These are phyloP conservation scores for Neltuma alba DNA, from an alignment of 306 rosid genomes.

Conservation along the genomic window DNA sequence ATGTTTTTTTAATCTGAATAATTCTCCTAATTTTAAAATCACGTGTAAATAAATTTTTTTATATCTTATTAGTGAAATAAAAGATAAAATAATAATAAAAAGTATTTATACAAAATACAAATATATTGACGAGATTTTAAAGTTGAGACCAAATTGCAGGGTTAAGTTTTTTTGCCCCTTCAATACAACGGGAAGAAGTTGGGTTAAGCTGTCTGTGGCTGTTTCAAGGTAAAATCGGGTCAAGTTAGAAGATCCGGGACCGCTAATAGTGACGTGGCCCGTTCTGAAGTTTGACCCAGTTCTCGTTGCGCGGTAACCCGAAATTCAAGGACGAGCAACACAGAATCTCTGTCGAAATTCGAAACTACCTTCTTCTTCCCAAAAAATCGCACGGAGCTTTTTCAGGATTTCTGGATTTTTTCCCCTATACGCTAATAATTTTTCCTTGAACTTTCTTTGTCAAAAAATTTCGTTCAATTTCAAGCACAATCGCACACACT, in stretches of 20 bases:
- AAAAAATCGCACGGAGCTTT: constrained; percentile 19
- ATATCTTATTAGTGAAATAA: no score
- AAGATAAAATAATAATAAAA: no score
- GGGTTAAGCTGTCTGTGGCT: no score
- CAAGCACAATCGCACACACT: background rate
- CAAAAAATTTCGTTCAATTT: background rate
- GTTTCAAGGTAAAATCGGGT: background rate
- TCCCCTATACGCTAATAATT: background rate
- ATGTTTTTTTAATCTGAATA: no score
- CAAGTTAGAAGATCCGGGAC: background rate
- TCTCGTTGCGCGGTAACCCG: constrained; percentile 59
- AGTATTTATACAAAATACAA: no score
- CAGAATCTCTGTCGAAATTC: constrained; percentile 32
- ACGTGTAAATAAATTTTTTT: no score
- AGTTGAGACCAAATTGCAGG: no score
- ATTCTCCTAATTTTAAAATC: no score
- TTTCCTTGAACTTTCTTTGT: background rate
- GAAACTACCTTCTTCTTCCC: constrained; percentile 30
- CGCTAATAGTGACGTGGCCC: background rate
- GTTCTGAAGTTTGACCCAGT: background rate
- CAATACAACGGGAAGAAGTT: no score
- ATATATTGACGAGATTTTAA: no score
- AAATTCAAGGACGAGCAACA: constrained; percentile 39
- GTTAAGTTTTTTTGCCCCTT: no score
- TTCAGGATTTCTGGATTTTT: constrained; percentile 18